Percentiles rank a stretch among this genome's conserved stretches.
Evolutionary conservation across 495 filamentous ascomycete genomes (phyloP).

Genomic region (Hamigera avellanea): DNA sequence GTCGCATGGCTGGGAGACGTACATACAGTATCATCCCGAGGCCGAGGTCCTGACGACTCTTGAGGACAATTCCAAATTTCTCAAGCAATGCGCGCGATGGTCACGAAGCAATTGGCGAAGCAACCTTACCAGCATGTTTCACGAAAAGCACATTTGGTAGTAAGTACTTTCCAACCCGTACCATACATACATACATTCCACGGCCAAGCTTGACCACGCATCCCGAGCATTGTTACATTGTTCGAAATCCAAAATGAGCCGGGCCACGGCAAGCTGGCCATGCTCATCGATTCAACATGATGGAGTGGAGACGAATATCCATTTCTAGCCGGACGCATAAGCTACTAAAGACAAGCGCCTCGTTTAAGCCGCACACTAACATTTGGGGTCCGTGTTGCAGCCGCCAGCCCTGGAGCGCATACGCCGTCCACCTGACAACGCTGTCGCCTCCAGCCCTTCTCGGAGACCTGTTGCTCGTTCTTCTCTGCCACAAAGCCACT

Average conservation of each 20-base stretch:
- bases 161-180: constrained; percentile 30
- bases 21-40: constrained; percentile 63
- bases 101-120: constrained; percentile 73
- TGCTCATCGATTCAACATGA: neutral
- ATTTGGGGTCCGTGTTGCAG: constrained; percentile 23
- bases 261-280: neutral
- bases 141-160: constrained; percentile 57
- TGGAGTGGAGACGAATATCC: no score
- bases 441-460: constrained; percentile 59
- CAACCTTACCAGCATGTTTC: constrained; percentile 65
- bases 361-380: constrained; percentile 17
- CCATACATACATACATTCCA: no score
- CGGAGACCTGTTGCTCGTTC: constrained; percentile 51
- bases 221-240: no score
- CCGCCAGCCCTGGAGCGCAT: constrained; percentile 63
- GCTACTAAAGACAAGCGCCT: constrained; percentile 2
- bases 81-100: constrained; percentile 73
- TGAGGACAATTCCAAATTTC: constrained; percentile 60
- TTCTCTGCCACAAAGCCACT: constrained; percentile 36
- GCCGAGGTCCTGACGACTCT: constrained; percentile 66
- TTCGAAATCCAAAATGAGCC: neutral
- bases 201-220: no score
- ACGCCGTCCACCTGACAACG: constrained; percentile 64
- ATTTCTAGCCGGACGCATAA: constrained; percentile 5
- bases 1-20: constrained; percentile 63